Percentiles rank a stretch among this genome's conserved stretches.
These are phyloP conservation scores for Paramyrothecium sp. DNA, from an alignment of 2,329 filamentous ascomycete species.

Conservation along the genomic window DNA sequence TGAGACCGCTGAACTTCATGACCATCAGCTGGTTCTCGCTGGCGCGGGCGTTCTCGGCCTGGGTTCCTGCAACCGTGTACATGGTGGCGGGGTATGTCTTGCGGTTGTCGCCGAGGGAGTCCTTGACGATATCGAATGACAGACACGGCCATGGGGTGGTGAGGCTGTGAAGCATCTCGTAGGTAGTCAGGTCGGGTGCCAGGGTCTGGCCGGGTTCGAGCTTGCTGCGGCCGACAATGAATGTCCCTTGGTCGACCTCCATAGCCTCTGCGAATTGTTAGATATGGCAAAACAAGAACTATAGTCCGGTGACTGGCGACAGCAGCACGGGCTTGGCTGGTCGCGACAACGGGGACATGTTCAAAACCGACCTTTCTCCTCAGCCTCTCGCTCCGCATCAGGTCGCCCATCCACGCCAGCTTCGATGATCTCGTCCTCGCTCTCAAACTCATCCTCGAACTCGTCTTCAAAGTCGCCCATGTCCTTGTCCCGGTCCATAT, in stretches of 20 bases:
- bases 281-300: background rate
- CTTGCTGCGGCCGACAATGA: slow-evolving; percentile 92
- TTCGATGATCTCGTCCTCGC: slow-evolving; percentile 85
- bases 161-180: slow-evolving; percentile 95
- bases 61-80: slow-evolving; percentile 92
- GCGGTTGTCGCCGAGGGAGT: slow-evolving; percentile 82
- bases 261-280: slow-evolving; percentile 60
- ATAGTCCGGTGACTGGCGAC: too few species aligned
- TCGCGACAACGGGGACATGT: too few species aligned
- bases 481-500: slow-evolving; percentile 50
- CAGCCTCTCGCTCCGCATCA: slow-evolving; percentile 87
- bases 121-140: slow-evolving; percentile 88
- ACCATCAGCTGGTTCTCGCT: slow-evolving; percentile 94
- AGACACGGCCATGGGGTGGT: slow-evolving; percentile 96
- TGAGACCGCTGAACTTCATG: slow-evolving; percentile 91
- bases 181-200: slow-evolving; percentile 87
- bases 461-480: slow-evolving; percentile 92
- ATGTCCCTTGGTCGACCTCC: slow-evolving; percentile 92
- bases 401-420: slow-evolving; percentile 91
- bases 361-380: slow-evolving; percentile 59
- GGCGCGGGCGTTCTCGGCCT: slow-evolving; percentile 72
- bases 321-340: too few species aligned
- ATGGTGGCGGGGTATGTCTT: slow-evolving; percentile 94
- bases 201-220: slow-evolving; percentile 88
- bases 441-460: slow-evolving; percentile 90